Conservation (phyloP, 2,329 filamentous ascomycete genomes). For the Colletotrichum sp. region DNA sequence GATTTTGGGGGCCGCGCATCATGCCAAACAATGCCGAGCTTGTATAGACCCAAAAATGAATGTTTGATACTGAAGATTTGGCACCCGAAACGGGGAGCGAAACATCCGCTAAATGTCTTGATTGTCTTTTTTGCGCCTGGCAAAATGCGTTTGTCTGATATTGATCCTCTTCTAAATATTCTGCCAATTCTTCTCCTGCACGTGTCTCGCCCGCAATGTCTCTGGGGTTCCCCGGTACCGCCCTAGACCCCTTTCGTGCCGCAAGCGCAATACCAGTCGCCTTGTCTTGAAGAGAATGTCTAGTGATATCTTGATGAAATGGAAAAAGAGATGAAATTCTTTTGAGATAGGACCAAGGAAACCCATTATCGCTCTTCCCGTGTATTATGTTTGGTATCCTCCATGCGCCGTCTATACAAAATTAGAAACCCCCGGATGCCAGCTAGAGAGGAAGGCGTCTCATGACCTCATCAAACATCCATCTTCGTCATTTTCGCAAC, state of each 20-base stretch:
- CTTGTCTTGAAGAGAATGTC: background rate
- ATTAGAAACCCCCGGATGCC: background rate
- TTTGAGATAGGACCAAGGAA: background rate
- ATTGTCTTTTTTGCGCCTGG: constrained; percentile 1
- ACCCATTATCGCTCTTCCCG: background rate
- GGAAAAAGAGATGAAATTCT: background rate
- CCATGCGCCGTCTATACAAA: constrained; percentile 13
- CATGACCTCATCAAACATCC: background rate
- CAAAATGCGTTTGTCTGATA: background rate
- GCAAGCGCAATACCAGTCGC: background rate
- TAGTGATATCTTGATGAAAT: background rate
- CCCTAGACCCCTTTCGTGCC: background rate
- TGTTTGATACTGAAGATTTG: background rate
- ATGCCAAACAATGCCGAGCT: background rate
- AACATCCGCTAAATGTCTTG: background rate
- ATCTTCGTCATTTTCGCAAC: background rate
- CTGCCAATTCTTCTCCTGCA: background rate
- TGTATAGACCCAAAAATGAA: background rate
- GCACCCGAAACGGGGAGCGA: background rate
- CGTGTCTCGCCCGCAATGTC: background rate
- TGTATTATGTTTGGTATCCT: constrained; percentile 4
- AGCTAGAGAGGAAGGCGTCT: background rate
- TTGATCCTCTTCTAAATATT: background rate
- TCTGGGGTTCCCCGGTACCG: background rate
- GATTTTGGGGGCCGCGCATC: background rate